phyloP scores from a whole-genome alignment of 805 yeast species.

The Saturnispora galanensis region DNA sequence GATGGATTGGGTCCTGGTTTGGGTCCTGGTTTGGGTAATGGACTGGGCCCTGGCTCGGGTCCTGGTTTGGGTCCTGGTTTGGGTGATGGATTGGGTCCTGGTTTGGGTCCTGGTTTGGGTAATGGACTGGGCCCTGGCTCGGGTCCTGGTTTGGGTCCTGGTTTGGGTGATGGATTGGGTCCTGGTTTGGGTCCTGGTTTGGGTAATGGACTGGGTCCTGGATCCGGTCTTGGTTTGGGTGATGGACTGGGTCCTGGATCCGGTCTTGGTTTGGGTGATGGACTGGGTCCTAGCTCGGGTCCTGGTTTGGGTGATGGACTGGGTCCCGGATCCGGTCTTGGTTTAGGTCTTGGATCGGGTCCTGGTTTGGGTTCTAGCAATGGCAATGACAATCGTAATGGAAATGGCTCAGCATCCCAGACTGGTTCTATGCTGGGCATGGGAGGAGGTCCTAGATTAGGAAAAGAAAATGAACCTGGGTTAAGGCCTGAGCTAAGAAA shows the following conservation, averaged over 20 bases:
- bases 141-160: conserved; percentile 4
- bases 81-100: conserved; percentile 14
- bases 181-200: conserved; percentile 7
- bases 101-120: conserved; percentile 5
- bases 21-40: conserved; percentile 8
- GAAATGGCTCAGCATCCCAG: conserved; percentile 7
- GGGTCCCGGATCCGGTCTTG: conserved; percentile 20
- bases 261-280: conserved; percentile 11
- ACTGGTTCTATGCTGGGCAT: neutral
- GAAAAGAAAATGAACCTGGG: conserved; percentile 8
- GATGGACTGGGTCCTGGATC: conserved; percentile 4
- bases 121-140: neutral
- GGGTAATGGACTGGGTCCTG: conserved; percentile 6
- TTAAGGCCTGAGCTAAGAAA: conserved; percentile 16
- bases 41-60: conserved; percentile 20
- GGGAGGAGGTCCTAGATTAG: conserved; percentile 21
- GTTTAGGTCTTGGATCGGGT: conserved; percentile 8
- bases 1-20: conserved; percentile 9
- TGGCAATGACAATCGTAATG: conserved; percentile 22
- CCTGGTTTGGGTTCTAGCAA: conserved; percentile 7
- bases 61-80: conserved; percentile 22
- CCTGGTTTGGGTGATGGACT: conserved; percentile 19
- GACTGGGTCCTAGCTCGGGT: conserved; percentile 8
- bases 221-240: conserved; percentile 6
- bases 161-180: conserved; percentile 7